These are phyloP conservation scores for Colletotrichum noveboracense DNA, from an alignment of 2,329 filamentous ascomycete genomes.

Conservation along the genomic window DNA sequence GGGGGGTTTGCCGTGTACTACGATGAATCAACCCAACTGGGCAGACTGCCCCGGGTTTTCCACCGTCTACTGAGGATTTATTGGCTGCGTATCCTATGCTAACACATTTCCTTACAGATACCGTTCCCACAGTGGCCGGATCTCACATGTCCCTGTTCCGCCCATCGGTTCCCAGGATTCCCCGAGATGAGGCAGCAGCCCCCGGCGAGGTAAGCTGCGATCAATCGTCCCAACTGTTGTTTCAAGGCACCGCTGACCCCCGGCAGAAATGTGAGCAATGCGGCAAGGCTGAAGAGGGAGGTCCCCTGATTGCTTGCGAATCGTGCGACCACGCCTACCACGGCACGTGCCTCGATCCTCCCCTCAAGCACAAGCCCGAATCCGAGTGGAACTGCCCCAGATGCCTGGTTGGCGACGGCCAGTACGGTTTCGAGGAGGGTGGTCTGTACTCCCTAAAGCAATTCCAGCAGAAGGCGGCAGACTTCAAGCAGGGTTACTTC, in stretches of 20 bases:
- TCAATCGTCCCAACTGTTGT: background rate
- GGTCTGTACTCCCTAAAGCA: slow-evolving; percentile 93
- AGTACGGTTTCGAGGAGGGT: slow-evolving; percentile 97
- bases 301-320: slow-evolving; percentile 81
- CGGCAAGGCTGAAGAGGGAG: slow-evolving; percentile 75
- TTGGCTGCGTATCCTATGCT: slow-evolving; percentile 11
- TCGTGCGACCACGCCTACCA: slow-evolving; percentile 91
- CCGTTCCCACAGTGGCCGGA: slow-evolving; percentile 85
- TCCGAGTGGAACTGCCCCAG: slow-evolving; percentile 95
- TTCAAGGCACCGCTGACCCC: slow-evolving; percentile 21
- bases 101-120: slow-evolving; percentile 48
- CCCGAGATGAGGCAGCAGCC: slow-evolving; percentile 55
- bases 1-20: slow-evolving; percentile 23
- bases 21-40: background rate
- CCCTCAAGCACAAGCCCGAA: slow-evolving; percentile 76
- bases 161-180: slow-evolving; percentile 73
- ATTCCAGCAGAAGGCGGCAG: slow-evolving; percentile 94
- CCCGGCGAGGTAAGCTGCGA: slow-evolving; percentile 45
- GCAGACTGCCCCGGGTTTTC: background rate
- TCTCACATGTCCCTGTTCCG: slow-evolving; percentile 97
- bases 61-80: background rate
- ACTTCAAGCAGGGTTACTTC: slow-evolving; percentile 95
- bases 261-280: slow-evolving; percentile 83
- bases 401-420: slow-evolving; percentile 93
- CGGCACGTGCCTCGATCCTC: slow-evolving; percentile 86